Percentiles rank a stretch among this genome's conserved stretches.
phyloP scores from a whole-genome alignment of 306 rosid genomes.

The Ammopiptanthus mongolicus region DNA sequence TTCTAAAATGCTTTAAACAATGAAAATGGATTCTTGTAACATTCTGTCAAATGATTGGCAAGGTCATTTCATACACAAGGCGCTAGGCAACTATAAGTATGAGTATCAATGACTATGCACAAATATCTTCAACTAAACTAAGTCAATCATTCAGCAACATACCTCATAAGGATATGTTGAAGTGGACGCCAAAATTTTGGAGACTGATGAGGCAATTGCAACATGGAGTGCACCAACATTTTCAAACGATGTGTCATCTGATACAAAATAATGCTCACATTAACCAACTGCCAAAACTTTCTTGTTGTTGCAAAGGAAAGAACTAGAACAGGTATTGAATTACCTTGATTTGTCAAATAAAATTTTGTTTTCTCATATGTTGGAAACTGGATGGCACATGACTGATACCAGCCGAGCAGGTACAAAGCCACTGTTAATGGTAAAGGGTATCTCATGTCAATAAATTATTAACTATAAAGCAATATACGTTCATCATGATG shows the following conservation, averaged over 20 bases:
- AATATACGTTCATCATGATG: background rate
- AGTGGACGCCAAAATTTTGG: constrained; percentile 65
- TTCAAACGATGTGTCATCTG: constrained; percentile 49
- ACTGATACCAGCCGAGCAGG: constrained; percentile 68
- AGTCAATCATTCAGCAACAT: background rate
- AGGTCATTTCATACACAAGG: background rate
- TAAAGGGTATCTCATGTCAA: background rate
- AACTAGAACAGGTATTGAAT: background rate
- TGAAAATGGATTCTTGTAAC: background rate
- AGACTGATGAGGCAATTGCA: constrained; percentile 62
- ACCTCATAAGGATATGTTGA: constrained; percentile 76
- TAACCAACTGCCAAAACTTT: background rate
- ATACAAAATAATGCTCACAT: background rate
- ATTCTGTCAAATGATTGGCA: background rate
- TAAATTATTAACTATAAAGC: background rate
- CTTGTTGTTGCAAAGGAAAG: background rate
- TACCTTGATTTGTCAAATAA: constrained; percentile 54
- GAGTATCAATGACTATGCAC: background rate
- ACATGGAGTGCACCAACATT: constrained; percentile 55
- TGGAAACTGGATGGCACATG: constrained; percentile 71
- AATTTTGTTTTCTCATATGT: constrained; percentile 57
- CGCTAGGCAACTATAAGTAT: background rate
- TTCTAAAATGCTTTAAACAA: background rate
- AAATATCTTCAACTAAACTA: background rate
- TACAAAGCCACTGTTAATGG: constrained; percentile 49